Percentiles rank a stretch among this genome's conserved stretches.
Conservation (phyloP, 208 protist genomes). For the Angomonas deanei region DNA sequence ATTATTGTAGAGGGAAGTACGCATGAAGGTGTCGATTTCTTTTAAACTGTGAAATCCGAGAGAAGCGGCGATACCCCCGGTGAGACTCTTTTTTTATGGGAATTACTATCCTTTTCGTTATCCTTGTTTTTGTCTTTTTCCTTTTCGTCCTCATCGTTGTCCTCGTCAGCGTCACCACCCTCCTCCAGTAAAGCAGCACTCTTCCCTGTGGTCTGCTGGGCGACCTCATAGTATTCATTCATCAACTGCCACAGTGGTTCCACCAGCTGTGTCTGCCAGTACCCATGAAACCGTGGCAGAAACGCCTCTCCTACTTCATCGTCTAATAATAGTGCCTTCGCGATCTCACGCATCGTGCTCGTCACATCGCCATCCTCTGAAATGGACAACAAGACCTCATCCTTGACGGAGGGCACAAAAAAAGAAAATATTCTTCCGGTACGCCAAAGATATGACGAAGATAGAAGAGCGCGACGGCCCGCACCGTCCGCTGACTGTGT, state of each 20-base stretch:
- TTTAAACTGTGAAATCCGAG: constrained; percentile 60
- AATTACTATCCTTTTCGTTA: neutral
- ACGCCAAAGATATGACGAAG: constrained; percentile 52
- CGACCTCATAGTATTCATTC: constrained; percentile 23
- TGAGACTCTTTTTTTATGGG: constrained; percentile 8
- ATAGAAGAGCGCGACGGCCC: constrained; percentile 64
- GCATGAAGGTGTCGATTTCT: constrained; percentile 34
- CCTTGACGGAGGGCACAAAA: constrained; percentile 54
- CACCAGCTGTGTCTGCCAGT: constrained; percentile 46
- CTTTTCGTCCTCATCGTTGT: neutral
- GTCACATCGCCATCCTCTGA: constrained; percentile 47
- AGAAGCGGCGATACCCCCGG: constrained; percentile 38
- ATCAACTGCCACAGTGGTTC: constrained; percentile 37
- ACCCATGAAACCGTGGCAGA: constrained; percentile 41
- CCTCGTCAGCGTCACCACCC: neutral
- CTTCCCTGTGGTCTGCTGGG: neutral
- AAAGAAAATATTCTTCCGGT: constrained; percentile 65
- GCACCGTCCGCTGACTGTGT: constrained; percentile 65
- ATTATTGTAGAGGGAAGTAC: neutral
- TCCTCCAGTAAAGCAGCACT: neutral
- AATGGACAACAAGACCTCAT: constrained; percentile 18
- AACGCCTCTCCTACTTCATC: constrained; percentile 81
- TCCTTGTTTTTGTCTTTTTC: constrained; percentile 9
- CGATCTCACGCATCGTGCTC: constrained; percentile 43
- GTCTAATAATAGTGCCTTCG: constrained; percentile 41